Percentiles rank a stretch among this genome's conserved stretches.
Conservation (phyloP, 2,329 filamentous ascomycete genomes). For the Allantophomopsis lycopodina region DNA sequence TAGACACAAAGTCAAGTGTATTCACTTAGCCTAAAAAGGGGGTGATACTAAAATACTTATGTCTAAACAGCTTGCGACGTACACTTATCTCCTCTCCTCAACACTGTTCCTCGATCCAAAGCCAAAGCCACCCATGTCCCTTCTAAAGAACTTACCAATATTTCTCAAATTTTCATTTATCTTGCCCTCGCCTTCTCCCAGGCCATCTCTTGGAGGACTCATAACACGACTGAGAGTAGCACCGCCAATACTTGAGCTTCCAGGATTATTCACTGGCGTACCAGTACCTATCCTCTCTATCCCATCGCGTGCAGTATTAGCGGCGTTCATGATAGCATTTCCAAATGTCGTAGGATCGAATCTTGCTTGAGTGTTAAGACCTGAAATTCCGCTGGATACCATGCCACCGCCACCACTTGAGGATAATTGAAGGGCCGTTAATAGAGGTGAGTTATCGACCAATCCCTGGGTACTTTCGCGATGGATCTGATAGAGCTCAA, state of each 20-base stretch:
- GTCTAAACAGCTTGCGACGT: too few relatives aligned
- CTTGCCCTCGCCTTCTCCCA: slow-evolving; percentile 6
- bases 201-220: slow-evolving; percentile 11
- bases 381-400: slow-evolving; percentile 29
- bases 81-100: slow-evolving; percentile 6
- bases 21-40: too few relatives aligned
- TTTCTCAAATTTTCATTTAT: slow-evolving; percentile 70
- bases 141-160: slow-evolving; percentile 89
- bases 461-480: slow-evolving; percentile 64
- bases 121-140: slow-evolving; percentile 66
- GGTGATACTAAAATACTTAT: too few relatives aligned
- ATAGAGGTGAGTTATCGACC: slow-evolving; percentile 53
- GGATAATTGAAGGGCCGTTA: slow-evolving; percentile 45
- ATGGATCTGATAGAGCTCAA: slow-evolving; percentile 74
- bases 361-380: slow-evolving; percentile 25
- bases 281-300: slow-evolving; percentile 61
- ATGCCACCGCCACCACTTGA: slow-evolving; percentile 28
- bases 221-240: slow-evolving; percentile 6
- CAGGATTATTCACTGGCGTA: slow-evolving; percentile 11
- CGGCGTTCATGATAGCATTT: slow-evolving; percentile 77
- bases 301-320: slow-evolving; percentile 75
- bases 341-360: slow-evolving; percentile 79
- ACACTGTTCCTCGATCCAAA: slow-evolving; percentile 14
- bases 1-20: too few relatives aligned
- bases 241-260: slow-evolving; percentile 5